Conservation (phyloP, 1,284 basidiomycete species). For the Moesziomyces globuligerus region DNA sequence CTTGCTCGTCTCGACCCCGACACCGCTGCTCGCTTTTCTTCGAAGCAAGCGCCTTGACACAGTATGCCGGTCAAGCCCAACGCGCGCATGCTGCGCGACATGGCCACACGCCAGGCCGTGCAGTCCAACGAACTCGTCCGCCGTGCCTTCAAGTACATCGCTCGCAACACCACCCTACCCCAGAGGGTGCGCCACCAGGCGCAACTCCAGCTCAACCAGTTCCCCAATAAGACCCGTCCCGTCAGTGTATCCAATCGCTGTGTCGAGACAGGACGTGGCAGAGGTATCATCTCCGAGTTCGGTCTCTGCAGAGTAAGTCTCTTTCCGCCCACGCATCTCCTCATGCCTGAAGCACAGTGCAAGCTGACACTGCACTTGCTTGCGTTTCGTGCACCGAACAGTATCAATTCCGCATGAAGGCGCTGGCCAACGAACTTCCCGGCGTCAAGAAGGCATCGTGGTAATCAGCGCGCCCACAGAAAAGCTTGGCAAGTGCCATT, state of each 20-base stretch:
- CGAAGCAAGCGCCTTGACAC: background rate
- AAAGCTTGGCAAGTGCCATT: too few relatives aligned
- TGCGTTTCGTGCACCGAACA: constrained; percentile 64
- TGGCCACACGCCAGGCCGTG: constrained; percentile 64
- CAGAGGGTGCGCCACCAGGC: constrained; percentile 88
- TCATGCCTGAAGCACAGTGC: background rate
- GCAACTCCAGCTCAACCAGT: constrained; percentile 90
- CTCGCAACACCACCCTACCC: constrained; percentile 64
- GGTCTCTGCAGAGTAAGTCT: constrained; percentile 84
- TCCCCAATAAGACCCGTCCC: constrained; percentile 82
- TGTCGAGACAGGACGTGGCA: constrained; percentile 81
- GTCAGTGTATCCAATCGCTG: constrained; percentile 89
- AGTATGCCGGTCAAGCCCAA: constrained; percentile 57
- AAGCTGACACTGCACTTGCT: background rate
- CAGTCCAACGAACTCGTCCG: constrained; percentile 64
- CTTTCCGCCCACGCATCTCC: background rate
- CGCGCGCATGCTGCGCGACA: constrained; percentile 61
- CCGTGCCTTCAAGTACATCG: constrained; percentile 66
- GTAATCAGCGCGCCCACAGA: constrained; percentile 69
- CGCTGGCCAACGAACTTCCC: constrained; percentile 79
- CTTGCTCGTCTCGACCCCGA: background rate
- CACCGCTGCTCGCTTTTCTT: background rate
- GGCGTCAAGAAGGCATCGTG: constrained; percentile 90
- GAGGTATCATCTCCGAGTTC: constrained; percentile 88
- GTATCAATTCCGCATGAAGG: constrained; percentile 89